Evolutionary conservation across 2,329 filamentous ascomycete genomes (phyloP).

Genomic region (Neonectria hederae): DNA sequence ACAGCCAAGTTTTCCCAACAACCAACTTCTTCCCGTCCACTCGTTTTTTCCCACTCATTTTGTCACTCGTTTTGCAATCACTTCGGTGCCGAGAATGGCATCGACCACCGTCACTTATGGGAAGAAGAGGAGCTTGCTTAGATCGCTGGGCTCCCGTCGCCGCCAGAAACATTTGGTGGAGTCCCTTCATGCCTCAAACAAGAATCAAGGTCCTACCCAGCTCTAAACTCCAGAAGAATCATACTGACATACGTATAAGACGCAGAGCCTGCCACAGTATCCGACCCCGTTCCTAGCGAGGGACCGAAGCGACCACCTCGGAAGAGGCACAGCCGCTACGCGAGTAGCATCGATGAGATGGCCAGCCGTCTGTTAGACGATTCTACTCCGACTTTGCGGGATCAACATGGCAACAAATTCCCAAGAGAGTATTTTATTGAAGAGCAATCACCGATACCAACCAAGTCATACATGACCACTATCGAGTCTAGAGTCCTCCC

Average conservation of each 20-base stretch:
- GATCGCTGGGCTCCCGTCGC: constrained; percentile 40
- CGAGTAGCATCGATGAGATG: constrained; percentile 39
- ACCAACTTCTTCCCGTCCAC: constrained; percentile 8
- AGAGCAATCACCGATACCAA: background rate
- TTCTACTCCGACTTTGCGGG: constrained; percentile 24
- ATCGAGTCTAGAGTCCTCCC: constrained; percentile 6
- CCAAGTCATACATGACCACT: background rate
- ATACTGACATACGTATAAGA: background rate
- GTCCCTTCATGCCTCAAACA: constrained; percentile 15
- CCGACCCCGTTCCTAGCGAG: constrained; percentile 6
- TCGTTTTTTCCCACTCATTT: background rate
- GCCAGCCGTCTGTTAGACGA: constrained; percentile 45
- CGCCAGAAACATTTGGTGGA: constrained; percentile 35
- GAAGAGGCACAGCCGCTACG: constrained; percentile 18
- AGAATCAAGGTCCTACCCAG: constrained; percentile 31
- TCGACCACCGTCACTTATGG: constrained; percentile 41
- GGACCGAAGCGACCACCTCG: constrained; percentile 19
- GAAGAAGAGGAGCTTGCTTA: constrained; percentile 45
- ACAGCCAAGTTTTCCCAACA: background rate
- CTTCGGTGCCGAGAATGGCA: constrained; percentile 36
- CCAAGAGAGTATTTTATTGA: background rate
- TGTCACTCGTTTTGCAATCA: constrained; percentile 12
- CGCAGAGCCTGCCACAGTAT: constrained; percentile 9
- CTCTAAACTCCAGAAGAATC: background rate
- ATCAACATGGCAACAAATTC: constrained; percentile 3